Conservation (phyloP, 805 yeast species). For the Kodamaea kakaduensis region DNA sequence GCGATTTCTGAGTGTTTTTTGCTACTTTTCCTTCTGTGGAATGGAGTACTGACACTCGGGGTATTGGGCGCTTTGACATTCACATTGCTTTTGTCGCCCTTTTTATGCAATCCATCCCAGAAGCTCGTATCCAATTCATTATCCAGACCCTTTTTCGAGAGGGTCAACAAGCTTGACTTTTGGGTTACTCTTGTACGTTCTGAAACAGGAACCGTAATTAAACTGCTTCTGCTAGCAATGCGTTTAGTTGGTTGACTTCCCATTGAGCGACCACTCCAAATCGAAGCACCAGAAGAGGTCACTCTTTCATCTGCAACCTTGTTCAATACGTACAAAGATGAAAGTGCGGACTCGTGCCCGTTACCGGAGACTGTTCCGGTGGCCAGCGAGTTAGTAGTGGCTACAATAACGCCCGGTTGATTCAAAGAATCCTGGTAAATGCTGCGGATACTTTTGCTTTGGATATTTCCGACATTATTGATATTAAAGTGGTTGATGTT, state of each 20-base stretch:
- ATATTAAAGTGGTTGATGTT: no score
- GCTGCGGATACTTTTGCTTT: not conserved
- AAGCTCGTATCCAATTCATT: no score
- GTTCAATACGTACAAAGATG: slow-evolving; percentile 36
- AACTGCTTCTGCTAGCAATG: no score
- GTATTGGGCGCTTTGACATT: no score
- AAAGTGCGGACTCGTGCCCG: slow-evolving; percentile 32
- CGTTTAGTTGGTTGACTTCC: no score
- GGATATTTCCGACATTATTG: no score
- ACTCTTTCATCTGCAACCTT: slow-evolving; percentile 21
- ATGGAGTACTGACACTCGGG: not conserved
- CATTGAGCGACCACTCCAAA: slow-evolving; percentile 6
- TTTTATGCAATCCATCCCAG: no score
- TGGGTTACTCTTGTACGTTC: no score
- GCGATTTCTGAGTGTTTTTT: not conserved
- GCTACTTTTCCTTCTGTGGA: slow-evolving; percentile 1
- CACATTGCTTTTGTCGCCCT: no score
- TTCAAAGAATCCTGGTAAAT: slow-evolving; percentile 1
- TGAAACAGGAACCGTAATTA: no score
- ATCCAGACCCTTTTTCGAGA: no score
- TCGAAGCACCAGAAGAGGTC: slow-evolving; percentile 7
- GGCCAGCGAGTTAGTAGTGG: slow-evolving; percentile 32
- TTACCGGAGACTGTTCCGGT: slow-evolving; percentile 35
- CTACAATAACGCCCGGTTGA: not conserved
- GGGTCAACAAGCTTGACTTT: no score